phyloP scores from a whole-genome alignment of 163 green algal species.

The Trebouxia gelatinosa region DNA sequence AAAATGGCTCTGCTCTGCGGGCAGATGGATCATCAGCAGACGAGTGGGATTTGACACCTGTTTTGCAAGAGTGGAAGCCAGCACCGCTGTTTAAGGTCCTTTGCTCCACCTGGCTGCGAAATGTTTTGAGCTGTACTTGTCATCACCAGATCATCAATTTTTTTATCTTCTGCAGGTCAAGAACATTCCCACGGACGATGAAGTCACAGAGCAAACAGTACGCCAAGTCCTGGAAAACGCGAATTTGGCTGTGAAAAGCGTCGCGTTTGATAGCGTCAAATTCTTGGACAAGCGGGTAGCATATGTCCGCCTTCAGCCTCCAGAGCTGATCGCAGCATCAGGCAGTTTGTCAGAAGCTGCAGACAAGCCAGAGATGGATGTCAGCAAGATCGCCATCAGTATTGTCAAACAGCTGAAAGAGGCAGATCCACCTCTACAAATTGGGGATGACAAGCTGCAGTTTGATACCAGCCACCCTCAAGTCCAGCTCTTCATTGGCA shows the following conservation, averaged over 20 bases:
- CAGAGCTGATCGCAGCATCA: conserved; percentile 41
- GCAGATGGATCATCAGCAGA: not conserved
- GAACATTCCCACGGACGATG: conserved; percentile 19
- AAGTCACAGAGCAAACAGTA: conserved; percentile 33
- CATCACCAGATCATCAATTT: too few relatives aligned
- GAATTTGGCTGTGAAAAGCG: conserved; percentile 31
- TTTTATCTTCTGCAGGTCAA: too few relatives aligned
- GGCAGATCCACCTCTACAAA: conserved; percentile 24
- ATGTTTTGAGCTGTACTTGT: not conserved
- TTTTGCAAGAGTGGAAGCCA: conserved; percentile 9
- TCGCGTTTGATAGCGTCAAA: conserved; percentile 37
- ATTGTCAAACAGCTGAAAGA: conserved; percentile 34
- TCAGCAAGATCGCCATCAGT: conserved; percentile 22
- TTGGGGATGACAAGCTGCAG: conserved; percentile 45
- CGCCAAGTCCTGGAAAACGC: conserved; percentile 27
- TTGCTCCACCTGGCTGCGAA: not conserved
- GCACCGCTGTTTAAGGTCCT: conserved; percentile 4
- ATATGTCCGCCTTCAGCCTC: conserved; percentile 52
- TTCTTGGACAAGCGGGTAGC: conserved; percentile 34
- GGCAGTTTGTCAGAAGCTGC: conserved; percentile 4
- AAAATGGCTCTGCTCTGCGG: too few relatives aligned
- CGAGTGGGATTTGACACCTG: not conserved
- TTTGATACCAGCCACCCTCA: conserved; percentile 43
- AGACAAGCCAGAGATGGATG: conserved; percentile 20
- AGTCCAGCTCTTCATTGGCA: conserved; percentile 63